Evolutionary conservation across 371 early-diverging fungal species (phyloP), one percentile per base, ranked within the genome.

Genomic region (Syncephalastrum racemosum): DNA sequence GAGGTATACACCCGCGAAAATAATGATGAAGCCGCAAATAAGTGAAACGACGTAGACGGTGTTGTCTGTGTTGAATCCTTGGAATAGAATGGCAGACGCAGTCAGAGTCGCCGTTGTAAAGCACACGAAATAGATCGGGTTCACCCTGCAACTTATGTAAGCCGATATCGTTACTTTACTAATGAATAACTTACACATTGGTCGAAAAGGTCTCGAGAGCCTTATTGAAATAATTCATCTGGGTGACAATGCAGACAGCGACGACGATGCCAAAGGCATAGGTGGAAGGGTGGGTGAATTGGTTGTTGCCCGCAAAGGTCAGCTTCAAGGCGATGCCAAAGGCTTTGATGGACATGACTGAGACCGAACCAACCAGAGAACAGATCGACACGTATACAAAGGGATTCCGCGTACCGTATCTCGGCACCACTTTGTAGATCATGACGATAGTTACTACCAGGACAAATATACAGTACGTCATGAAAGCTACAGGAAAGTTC

Each of bases 171-270:
- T n/a, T n/a, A n/a, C n/a, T n/a, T n/a, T n/a, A n/a, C n/a, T n/a
- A n/a, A n/a, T n/a, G n/a, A 53, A 19, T 7, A 4, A 67, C 80
- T 68, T 78, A 83, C 84, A 90, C 75, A 63, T 92, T 94, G 47
- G 95, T 93, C 12, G 90, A 88, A 60, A 94, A 96, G 54, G 84
- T 73, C 57, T 93, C 93, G 39, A 96, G 71, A 4, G 96, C 94
- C 80, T 95, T 96, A 81, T 96, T 95, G 57, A 96, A 94, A 70
- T 95, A 96, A 69, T 94, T 95, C 86, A 95, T 90, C 73, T 96
- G 95, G 16, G 90, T 86, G 14, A 93, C 74, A 50, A 94, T 92
- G 64, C 91, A 93, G 1, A 83, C 73, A 4, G 66, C 81, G 20
- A 94, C 92, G 20, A 86, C 80, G n/a, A 89, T 58, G 10, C 86